Percentiles rank a stretch among this genome's conserved stretches.
phyloP scores from a whole-genome alignment of 768 basidiomycete species.

The Sarcomyxa edulis region DNA sequence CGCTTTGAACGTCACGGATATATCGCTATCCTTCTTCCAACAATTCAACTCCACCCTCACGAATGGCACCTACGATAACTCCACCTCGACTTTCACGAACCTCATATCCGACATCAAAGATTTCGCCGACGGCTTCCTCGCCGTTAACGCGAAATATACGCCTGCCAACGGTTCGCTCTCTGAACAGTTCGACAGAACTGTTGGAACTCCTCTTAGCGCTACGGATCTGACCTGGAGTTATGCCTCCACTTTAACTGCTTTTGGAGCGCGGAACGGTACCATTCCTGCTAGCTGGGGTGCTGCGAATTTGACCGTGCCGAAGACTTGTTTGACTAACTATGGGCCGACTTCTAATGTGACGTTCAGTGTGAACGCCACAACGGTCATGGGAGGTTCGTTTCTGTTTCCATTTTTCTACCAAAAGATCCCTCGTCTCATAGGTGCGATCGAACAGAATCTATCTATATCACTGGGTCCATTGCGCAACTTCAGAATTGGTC shows the following conservation, averaged over 20 bases:
- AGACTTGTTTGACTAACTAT: conserved; percentile 29
- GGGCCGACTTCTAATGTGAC: conserved; percentile 42
- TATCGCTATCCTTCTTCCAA: conserved; percentile 68
- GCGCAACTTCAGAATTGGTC: conserved; percentile 57
- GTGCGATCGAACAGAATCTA: conserved; percentile 69
- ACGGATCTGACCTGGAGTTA: conserved; percentile 75
- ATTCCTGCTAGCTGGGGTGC: conserved; percentile 63
- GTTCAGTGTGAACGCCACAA: conserved; percentile 63
- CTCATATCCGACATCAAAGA: conserved; percentile 42
- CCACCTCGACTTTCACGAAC: conserved; percentile 39
- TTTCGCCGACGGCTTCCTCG: conserved; percentile 66
- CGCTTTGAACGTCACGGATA: conserved; percentile 45
- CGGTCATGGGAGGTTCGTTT: conserved; percentile 49
- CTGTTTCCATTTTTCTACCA: background rate
- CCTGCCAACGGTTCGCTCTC: conserved; percentile 54
- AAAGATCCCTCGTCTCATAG: background rate
- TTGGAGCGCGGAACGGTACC: conserved; percentile 44
- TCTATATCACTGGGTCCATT: conserved; percentile 61
- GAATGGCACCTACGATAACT: conserved; percentile 46
- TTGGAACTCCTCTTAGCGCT: conserved; percentile 54
- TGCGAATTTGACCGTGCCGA: conserved; percentile 41
- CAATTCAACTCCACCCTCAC: conserved; percentile 44
- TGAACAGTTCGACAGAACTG: conserved; percentile 53
- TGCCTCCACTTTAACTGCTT: conserved; percentile 59
- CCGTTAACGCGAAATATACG: conserved; percentile 53